Evolutionary conservation across 768 basidiomycete genomes (phyloP), one percentile per base, ranked within the genome.

Genomic region (Boletus pseudo-olivaceus): DNA sequence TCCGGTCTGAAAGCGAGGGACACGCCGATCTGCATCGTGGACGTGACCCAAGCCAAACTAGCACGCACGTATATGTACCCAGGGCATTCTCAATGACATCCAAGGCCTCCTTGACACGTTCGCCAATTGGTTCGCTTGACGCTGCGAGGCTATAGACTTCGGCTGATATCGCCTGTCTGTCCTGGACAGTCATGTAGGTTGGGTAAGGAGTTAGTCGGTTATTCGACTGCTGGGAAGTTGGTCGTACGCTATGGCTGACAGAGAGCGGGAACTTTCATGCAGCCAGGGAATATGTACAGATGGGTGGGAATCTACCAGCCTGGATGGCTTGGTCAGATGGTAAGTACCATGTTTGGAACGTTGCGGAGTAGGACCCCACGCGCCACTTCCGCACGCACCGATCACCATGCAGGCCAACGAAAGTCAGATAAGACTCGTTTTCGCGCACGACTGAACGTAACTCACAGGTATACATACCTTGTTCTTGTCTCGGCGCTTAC

Each of bases 51-150:
- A 17, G 29, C 26, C 44, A 51, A 44, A 54, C 61, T 32, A 61
- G 56, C 55, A 56, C 95, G 68, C 71, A 96, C 95, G 93, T 88
- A 73, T 90, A 84, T 53, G 78, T 75, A 58, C 90, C 83, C 43
- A 99, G 67, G 37, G 85, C 85, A 5, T 82, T 66, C 64, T 94
- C 87, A 39, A 98, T 90, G 47, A 96, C 90, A 15, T 81, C 74
- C 56, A 95, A 68, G 0, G 96, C 94, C 67, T 94, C 85, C 65
- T 80, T 84, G 41, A 97, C 84, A 53, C 80, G 71, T 14, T 72
- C 71, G 3, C 82, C 79, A 26, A 91, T 75, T 3, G 81, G 74
- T 45, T 85, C 78, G 5, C 71, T 57, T 17, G 82, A 82, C 26
- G 68, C 65, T 34, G 87, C 85, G 37, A 90, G 75, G 6, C 66